Base-by-base conservation (phyloP, 2,329 filamentous ascomycete genomes). In the Fusarium siculi region DNA sequence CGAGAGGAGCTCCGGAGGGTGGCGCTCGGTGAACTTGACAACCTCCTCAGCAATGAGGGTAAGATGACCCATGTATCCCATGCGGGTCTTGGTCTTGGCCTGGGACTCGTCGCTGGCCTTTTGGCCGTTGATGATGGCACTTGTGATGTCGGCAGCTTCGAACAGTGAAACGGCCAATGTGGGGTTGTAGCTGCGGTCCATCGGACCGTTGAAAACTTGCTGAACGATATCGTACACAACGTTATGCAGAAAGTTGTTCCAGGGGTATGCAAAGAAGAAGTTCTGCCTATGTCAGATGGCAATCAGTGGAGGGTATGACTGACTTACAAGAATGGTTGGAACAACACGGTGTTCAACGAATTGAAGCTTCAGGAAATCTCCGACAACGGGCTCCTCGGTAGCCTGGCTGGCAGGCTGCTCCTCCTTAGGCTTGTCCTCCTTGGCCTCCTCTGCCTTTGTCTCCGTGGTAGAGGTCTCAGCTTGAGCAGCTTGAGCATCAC, bases 211-310 rank as follows among this genome's bases (percentile, higher is more conserved):
- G 82, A 99, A 98, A 2, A 99, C 96, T 85, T 99, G 96, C 82
- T 99, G 96, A 47, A 99, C 94, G 79, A 99, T 95, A 81, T 99
- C 96, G 80, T 99, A 99, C 53, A 99, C 96, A 47, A 99, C 96
- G 79, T 99, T 99, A 84, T 99, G 96, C 49, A 99, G 88, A 80
- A 99, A 99, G 82, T 99, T 99, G 83, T 99, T 99, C 96, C 96
- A 99, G 2, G 96, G 96, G 79, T 98, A 99, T 67, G 93, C 91
- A 86, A 99, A 99, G 84, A 99, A 99, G 85, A 98, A 98, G 64
- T 95, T 93, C 94, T 97, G 73, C 5, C 10, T 3, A 30, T 11
- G 57, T 77, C 72, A 79, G 75, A 55, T 57, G 16, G 40, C 18
- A 30, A 43, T 39, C 36, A 43, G 9, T 32, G 36, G 8, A 44